These are phyloP conservation scores for Schoenoplectus triqueter DNA, from an alignment of 202 grass and related monocot species.

Conservation along the genomic window DNA sequence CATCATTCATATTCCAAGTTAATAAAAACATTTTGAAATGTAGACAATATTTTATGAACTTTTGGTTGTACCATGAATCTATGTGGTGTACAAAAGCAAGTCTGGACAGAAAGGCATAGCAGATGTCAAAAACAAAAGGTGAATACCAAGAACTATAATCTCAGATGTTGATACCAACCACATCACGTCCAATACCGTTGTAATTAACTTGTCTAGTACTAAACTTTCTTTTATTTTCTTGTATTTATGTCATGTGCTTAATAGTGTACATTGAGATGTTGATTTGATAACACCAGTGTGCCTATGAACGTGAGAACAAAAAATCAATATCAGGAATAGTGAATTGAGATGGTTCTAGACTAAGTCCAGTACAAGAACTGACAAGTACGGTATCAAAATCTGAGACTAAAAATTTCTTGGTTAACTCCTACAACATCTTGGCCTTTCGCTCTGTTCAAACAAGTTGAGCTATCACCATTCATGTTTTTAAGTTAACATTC, in stretches of 20 bases:
- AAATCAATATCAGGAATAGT: background rate
- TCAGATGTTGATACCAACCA: too few species aligned
- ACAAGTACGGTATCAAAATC: constrained; percentile 30
- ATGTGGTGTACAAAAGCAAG: too few species aligned
- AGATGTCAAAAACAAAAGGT: too few species aligned
- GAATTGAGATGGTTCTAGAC: background rate
- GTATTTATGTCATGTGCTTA: background rate
- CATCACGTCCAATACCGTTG: background rate
- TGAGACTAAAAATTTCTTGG: constrained; percentile 25
- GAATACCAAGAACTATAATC: too few species aligned
- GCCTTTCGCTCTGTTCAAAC: background rate
- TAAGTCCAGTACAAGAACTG: constrained; percentile 25
- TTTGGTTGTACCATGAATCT: too few species aligned
- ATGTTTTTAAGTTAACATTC: background rate
- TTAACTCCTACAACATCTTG: background rate
- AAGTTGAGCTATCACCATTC: background rate
- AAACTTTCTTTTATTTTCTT: background rate
- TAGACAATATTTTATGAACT: too few species aligned
- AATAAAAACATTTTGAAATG: too few species aligned
- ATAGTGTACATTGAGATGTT: background rate
- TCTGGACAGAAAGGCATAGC: too few species aligned
- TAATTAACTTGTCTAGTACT: constrained; percentile 3
- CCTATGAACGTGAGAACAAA: background rate
- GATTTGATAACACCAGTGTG: background rate
- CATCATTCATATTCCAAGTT: too few species aligned